Conservation (phyloP, 352 stramenopile genomes). For the Phytophthora meadii region DNA sequence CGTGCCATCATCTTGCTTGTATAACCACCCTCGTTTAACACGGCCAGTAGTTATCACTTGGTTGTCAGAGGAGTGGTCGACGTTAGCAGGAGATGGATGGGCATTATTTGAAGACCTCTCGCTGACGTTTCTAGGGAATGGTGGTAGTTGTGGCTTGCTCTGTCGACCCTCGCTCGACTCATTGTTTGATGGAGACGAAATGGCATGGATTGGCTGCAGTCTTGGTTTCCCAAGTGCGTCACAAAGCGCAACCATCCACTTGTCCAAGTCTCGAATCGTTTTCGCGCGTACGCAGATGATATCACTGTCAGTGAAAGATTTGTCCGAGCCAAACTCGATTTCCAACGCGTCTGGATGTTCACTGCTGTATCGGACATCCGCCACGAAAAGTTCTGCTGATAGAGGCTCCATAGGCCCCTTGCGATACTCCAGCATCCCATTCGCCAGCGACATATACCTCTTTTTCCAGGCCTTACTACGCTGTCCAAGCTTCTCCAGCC, state of each 20-base stretch:
- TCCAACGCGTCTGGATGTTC: conserved; percentile 44
- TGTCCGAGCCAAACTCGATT: conserved; percentile 63
- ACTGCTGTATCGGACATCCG: conserved; percentile 55
- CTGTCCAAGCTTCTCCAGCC: conserved; percentile 65
- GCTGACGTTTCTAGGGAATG: conserved; percentile 31
- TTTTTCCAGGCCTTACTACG: conserved; percentile 59
- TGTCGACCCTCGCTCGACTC: conserved; percentile 7
- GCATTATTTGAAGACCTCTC: conserved; percentile 6
- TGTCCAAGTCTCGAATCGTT: conserved; percentile 48
- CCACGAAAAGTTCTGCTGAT: conserved; percentile 54
- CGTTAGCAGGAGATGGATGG: conserved; percentile 11
- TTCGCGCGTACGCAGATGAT: conserved; percentile 55
- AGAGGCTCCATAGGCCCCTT: conserved; percentile 57
- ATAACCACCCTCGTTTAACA: conserved; percentile 68
- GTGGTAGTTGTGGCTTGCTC: conserved; percentile 26
- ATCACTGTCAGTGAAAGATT: conserved; percentile 29
- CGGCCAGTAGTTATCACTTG: conserved; percentile 8
- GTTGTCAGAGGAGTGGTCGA: conserved; percentile 11
- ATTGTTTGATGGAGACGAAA: conserved; percentile 12
- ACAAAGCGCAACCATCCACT: conserved; percentile 66
- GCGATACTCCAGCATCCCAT: conserved; percentile 68
- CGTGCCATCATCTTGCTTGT: conserved; percentile 52
- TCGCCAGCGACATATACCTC: conserved; percentile 67
- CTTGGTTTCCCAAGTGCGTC: conserved; percentile 44
- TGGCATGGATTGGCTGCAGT: conserved; percentile 3